Percentiles rank a stretch among this genome's conserved stretches.
phyloP scores from a whole-genome alignment of 192 early-diverging fungal genomes.

The Gryganskiella cystojenkinii region DNA sequence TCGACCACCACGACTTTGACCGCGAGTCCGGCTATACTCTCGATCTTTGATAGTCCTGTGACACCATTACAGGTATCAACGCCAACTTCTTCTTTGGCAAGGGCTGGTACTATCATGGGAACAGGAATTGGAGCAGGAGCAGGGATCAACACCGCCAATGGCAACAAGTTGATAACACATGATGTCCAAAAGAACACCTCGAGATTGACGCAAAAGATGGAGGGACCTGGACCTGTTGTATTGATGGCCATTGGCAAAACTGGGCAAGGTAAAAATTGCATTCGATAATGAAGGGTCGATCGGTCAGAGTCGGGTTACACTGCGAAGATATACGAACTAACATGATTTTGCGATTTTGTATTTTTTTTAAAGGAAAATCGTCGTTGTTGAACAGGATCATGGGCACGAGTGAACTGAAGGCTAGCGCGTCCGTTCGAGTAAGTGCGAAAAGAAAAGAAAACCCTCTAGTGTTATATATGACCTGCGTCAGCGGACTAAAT shows the following conservation, averaged over 20 bases:
- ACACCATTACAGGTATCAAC: no score
- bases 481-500: no score
- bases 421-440: conserved; percentile 51
- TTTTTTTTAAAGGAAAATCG: conserved; percentile 13
- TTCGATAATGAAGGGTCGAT: no score
- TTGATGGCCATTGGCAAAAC: conserved; percentile 50
- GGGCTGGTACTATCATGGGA: conserved; percentile 5
- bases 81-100: neutral
- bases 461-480: no score
- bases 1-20: no score
- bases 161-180: conserved; percentile 25
- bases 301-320: no score
- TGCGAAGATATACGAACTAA: no score
- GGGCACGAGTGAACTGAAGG: conserved; percentile 48
- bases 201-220: conserved; percentile 26
- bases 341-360: no score
- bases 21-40: no score
- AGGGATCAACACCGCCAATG: neutral
- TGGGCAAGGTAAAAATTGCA: conserved; percentile 24
- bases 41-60: no score
- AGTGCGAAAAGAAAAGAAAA: neutral
- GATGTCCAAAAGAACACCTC: conserved; percentile 17
- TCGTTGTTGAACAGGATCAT: conserved; percentile 51
- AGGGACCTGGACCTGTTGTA: conserved; percentile 45
- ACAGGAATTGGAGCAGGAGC: neutral